Conservation (phyloP, 139 green algal species). For the Protoeuglena noctilucae region DNA sequence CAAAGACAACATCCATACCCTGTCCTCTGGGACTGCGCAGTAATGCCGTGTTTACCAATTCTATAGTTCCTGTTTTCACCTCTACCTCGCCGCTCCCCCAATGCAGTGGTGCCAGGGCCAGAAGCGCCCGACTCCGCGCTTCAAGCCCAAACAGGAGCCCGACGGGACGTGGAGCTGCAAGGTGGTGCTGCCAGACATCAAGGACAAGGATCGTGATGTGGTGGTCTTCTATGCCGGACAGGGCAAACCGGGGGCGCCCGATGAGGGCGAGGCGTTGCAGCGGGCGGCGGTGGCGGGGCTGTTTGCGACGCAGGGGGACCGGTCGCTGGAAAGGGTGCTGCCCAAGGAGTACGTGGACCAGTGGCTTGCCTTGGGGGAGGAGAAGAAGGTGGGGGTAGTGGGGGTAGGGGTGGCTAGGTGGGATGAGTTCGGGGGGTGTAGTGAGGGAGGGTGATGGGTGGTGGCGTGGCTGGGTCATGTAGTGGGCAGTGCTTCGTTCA, state of each 20-base stretch:
- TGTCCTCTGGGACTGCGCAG: too few relatives aligned
- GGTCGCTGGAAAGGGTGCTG: conserved; percentile 38
- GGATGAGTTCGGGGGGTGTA: too few relatives aligned
- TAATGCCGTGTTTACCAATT: too few relatives aligned
- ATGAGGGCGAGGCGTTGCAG: conserved; percentile 37
- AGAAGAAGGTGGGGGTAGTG: conserved; percentile 1
- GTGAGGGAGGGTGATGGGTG: too few relatives aligned
- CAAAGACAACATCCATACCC: too few relatives aligned
- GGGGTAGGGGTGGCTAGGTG: too few relatives aligned
- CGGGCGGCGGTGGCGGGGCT: conserved; percentile 46
- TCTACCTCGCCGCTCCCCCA: too few relatives aligned
- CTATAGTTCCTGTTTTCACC: too few relatives aligned
- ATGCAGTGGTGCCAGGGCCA: conserved; percentile 35
- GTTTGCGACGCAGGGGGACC: conserved; percentile 37
- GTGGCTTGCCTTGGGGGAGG: conserved; percentile 27
- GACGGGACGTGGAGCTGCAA: conserved; percentile 8
- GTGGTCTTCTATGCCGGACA: neutral
- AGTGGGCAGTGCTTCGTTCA: too few relatives aligned
- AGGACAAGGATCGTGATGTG: conserved; percentile 10
- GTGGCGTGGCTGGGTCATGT: too few relatives aligned
- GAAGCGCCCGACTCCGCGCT: conserved; percentile 40
- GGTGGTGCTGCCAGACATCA: conserved; percentile 56
- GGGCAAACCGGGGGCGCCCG: neutral
- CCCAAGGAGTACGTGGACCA: conserved; percentile 26
- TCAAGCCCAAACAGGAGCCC: conserved; percentile 11